Base-by-base conservation (phyloP, 768 basidiomycete genomes). In the Artomyces pyxidatus region DNA sequence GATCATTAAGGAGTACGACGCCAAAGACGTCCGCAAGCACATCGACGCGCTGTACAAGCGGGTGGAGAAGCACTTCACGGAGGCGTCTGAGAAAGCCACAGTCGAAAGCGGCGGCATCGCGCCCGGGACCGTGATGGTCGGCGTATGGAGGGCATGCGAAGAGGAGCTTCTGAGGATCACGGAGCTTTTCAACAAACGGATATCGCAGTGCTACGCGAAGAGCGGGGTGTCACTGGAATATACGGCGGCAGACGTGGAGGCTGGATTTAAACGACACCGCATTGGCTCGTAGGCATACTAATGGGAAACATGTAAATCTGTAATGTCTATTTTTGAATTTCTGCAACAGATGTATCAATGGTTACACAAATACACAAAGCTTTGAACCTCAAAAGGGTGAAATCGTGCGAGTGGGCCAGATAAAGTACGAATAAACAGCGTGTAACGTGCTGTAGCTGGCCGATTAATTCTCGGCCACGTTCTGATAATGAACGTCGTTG, bases 21-120 rank as follows among this genome's bases (percentile, higher is more conserved):
- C 80, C 32, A 98, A 96, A 66, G 95, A 98, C 63, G 69, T 98
- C 11, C 83, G 88, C 30, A 95, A 95, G 63, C 75, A 87, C 52
- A 71, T 95, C 45, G 95, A 97, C 48, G 77, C 78, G 7, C 72
- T 98, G 30, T 85, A 83, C 66, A 89, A 89, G 62, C 81, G 95
- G 9, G 89, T 98, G 25, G 90, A 95, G 66, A 98, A 98, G 65
- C 95, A 98, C 61, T 97, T 96, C 60, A 84, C 84, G 6, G 89
- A 93, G 58, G 80, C 79, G 1, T 81, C 83, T 9, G 85, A 84
- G 53, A 84, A 80, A 55, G 61, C 76, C 3, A 76, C 76, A 17
- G 73, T 69, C 3, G 80, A 83, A 50, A 63, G 69, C 52, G 68
- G 70, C 27, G 73, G 72, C 29, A 77, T 80, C 50, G 66, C 75